Base-by-base conservation (phyloP, 495 filamentous ascomycete species). In the Lindgomyces ingoldianus region DNA sequence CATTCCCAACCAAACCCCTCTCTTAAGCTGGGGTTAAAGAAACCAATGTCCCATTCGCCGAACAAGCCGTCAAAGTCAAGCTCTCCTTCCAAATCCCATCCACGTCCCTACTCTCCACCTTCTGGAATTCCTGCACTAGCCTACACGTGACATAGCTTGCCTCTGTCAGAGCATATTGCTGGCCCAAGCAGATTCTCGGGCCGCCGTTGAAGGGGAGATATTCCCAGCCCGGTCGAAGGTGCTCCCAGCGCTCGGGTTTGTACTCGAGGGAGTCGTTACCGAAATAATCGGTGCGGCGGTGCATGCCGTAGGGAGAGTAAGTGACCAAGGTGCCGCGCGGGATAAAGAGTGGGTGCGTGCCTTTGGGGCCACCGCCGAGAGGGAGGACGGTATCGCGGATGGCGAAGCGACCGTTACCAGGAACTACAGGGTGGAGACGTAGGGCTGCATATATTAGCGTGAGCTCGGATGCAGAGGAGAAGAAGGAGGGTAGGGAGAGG, bases 261-360 rank as follows among this genome's bases (percentile, higher is more conserved):
- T 71, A 78, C 25, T 67, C 64, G 11, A 71, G 65, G 30, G 74
- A 74, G 63, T 77, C 76, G 6, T 72, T 68, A 0, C 78, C 82
- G n/a, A 74, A 87, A 1, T 85, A 44, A 16, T 85, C 83, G 26
- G 60, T 65, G 0, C 79, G 76, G 3, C 81, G 74, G 52, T 89
- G 86, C 78, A 88, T 81, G 1, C 72, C 72, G 49, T 81, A 74
- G 16, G 77, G 60, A 47, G 68, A 77, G 55, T 78, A 85, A 12
- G 74, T 62, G 3, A 87, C 72, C 1, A 70, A 62, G 21, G 77
- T 67, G 12, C 79, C 81, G 19, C 74, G 77, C 4, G 66, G 50
- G 0, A 83, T 67, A 49, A 71, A 74, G 26, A 83, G 64, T 0
- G 81, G 78, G 0, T 70, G 59, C 3, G 56, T 70, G 22, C 79